Evolutionary conservation across 768 basidiomycete species (phyloP), one percentile per base, ranked within the genome.

Genomic region (Trametes sanguinea): DNA sequence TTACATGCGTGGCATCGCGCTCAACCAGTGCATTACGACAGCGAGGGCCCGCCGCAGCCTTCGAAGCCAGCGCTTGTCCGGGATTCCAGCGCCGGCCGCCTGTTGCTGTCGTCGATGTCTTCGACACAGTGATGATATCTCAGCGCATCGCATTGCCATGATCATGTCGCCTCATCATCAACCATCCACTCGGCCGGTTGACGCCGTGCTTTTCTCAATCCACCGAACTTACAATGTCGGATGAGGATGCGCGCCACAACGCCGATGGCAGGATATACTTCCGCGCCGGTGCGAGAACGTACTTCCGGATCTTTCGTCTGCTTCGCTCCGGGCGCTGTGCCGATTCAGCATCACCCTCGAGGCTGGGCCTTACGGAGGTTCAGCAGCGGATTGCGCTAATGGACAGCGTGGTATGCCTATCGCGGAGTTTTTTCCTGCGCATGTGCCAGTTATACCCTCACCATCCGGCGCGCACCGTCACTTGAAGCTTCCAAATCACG

Each of bases 401-500:
- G 17, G 32, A 14, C 57, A 51, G 30, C 33, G 57, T 51, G 46
- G 48, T 27, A 16, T 16, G n/a, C 8, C 37, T 48, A 16, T 59
- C 57, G 57, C 57, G 57, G 57, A 59, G 57, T 61, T 54, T 3
- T 6, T 43, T 35, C 40, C 53, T 57, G 55, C 40, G n/a, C 55
- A 57, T 62, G 42, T 62, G 54, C 54, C 50, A 50, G 3, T 27
- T 37, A 9, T 32, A 37, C 39, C 29, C 22, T 51, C 22, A 29
- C 17, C 54, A 27, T 57, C 51, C 33, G 55, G 51, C 40, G 51
- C 57, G 50, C 61, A 53, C 13, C 27, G 50, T 62, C 56, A 47
- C 33, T 62, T 62, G 48, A 62, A 35, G 43, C 45, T 62, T 53
- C 61, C 61, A 53, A 52, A 62, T 57, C 37, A 42, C 30, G 43